These are phyloP conservation scores for Sclerotinia glacialis DNA, from an alignment of 2,329 filamentous ascomycete genomes.

Conservation along the genomic window DNA sequence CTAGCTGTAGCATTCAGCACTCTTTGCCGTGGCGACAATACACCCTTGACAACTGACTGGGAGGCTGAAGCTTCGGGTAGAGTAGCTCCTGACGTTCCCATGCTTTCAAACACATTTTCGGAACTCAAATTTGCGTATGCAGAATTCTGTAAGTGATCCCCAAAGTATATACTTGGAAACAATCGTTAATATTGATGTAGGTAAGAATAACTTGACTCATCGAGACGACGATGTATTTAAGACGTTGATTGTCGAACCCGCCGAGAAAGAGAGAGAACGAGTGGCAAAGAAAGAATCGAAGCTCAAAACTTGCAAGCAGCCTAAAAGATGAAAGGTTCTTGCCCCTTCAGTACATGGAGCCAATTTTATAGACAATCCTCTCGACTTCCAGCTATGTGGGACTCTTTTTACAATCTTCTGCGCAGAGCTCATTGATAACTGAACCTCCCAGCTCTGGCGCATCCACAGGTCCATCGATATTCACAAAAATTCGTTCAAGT, in stretches of 20 bases:
- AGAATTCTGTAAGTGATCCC: not conserved
- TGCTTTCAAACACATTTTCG: slow-evolving; percentile 19
- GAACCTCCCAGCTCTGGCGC: no score
- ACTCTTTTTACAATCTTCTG: not conserved
- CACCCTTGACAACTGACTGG: slow-evolving; percentile 27
- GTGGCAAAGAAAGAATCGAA: slow-evolving; percentile 15
- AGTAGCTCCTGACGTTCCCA: slow-evolving; percentile 3
- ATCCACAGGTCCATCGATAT: not conserved
- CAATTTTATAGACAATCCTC: not conserved
- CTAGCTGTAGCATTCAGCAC: slow-evolving; percentile 26
- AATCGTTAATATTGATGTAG: not conserved
- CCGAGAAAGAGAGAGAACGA: slow-evolving; percentile 10
- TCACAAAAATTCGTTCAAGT: not conserved
- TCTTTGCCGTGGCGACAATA: slow-evolving; percentile 27
- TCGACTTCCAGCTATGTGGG: not conserved
- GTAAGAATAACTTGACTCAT: slow-evolving; percentile 21
- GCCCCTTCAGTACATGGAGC: not conserved
- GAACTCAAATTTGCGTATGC: slow-evolving; percentile 19
- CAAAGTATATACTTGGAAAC: no score
- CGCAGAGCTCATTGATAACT: not conserved
- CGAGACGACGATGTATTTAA: slow-evolving; percentile 28
- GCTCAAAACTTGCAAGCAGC: slow-evolving; percentile 1
- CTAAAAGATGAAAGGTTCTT: not conserved
- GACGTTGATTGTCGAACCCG: slow-evolving; percentile 22
- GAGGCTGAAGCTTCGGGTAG: slow-evolving; percentile 14